Percentiles rank a stretch among this genome's conserved stretches.
Evolutionary conservation across 495 filamentous ascomycete genomes (phyloP).

Genomic region (Xylaria nigripes): DNA sequence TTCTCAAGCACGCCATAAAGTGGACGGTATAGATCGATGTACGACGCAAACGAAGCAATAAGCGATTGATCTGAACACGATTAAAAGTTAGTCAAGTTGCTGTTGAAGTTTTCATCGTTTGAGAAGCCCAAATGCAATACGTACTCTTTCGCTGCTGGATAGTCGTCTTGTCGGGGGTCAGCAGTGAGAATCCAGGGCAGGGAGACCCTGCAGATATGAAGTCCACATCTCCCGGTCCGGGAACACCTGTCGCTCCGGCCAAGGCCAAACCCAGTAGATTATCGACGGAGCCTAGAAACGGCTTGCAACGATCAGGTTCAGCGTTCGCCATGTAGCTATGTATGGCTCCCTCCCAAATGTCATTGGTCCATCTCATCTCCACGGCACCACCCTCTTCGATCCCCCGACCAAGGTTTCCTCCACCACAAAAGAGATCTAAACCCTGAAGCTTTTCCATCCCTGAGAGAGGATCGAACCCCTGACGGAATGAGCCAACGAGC

Average conservation of each 20-base stretch:
- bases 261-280: constrained; percentile 53
- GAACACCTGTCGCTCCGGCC: constrained; percentile 41
- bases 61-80: constrained; percentile 47
- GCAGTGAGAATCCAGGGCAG: constrained; percentile 60
- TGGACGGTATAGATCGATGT: constrained; percentile 64
- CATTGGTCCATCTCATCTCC: constrained; percentile 54
- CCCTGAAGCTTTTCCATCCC: constrained; percentile 38
- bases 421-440: constrained; percentile 64
- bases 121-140: background rate
- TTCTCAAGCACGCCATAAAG: constrained; percentile 68
- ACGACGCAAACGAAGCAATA: constrained; percentile 64
- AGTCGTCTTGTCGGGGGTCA: constrained; percentile 46
- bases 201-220: constrained; percentile 65
- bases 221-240: constrained; percentile 52
- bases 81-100: background rate
- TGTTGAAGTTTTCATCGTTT: background rate
- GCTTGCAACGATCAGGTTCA: constrained; percentile 22
- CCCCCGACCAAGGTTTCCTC: constrained; percentile 65
- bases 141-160: constrained; percentile 39
- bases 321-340: constrained; percentile 61
- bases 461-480: constrained; percentile 47
- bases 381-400: constrained; percentile 63
- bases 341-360: constrained; percentile 53
- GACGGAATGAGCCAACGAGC: constrained; percentile 33
- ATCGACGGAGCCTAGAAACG: constrained; percentile 62